These are phyloP conservation scores for Neurospora intermedia DNA, from an alignment of 495 filamentous ascomycete species.

Conservation along the genomic window DNA sequence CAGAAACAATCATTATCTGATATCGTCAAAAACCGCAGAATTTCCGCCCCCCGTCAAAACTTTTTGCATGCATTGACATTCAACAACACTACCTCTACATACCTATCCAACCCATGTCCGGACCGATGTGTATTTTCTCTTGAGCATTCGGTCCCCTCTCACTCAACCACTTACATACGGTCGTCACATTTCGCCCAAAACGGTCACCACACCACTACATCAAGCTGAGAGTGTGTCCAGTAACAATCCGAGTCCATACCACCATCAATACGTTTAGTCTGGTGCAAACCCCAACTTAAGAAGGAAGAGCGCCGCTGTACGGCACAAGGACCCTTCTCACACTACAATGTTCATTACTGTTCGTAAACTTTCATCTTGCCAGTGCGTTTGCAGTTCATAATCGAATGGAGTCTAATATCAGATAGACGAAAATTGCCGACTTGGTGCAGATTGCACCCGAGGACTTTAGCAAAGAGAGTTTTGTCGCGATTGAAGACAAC, in stretches of 20 bases:
- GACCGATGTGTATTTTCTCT: background rate
- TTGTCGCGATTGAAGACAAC: slow-evolving; percentile 76
- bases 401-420: background rate
- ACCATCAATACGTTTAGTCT: background rate
- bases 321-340: background rate
- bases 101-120: background rate
- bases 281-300: background rate
- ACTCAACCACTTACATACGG: background rate
- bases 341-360: background rate
- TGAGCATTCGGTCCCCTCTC: background rate
- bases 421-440: slow-evolving; percentile 65
- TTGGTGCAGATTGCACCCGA: slow-evolving; percentile 81
- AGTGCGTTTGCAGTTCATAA: background rate
- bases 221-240: background rate
- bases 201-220: background rate
- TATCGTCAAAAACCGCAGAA: background rate
- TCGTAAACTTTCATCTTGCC: background rate
- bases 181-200: background rate
- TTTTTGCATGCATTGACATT: background rate
- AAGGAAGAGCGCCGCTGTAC: background rate
- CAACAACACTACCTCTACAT: background rate
- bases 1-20: background rate
- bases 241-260: background rate
- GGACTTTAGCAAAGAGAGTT: slow-evolving; percentile 71
- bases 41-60: background rate